A percentile compares a stretch with the other conserved stretches of the same genome.
Conservation (phyloP, 2,329 filamentous ascomycete genomes). For the Fusarium luffae region DNA sequence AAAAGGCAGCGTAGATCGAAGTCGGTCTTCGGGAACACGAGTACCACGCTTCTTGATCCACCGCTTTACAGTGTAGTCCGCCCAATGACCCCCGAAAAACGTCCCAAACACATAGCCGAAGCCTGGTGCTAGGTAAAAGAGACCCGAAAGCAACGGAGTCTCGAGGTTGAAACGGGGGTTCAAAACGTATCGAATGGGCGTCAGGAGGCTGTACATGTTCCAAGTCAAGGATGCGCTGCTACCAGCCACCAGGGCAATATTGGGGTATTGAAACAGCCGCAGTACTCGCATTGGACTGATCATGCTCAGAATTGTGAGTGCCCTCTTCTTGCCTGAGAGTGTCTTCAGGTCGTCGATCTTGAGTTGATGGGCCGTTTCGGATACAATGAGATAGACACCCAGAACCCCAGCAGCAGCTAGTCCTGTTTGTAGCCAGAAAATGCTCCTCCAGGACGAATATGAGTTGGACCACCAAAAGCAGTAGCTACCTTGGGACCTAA, state of each 20-base stretch:
- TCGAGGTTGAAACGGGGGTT: conserved; percentile 78
- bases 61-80: conserved; percentile 72
- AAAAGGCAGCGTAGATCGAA: conserved; percentile 68
- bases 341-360: conserved; percentile 71
- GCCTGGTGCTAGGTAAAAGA: conserved; percentile 81
- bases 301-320: conserved; percentile 67
- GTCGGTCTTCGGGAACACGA: conserved; percentile 75
- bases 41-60: conserved; percentile 69
- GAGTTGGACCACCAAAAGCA: too few relatives aligned
- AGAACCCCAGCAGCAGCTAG: conserved; percentile 69
- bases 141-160: conserved; percentile 72
- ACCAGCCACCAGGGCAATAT: conserved; percentile 69
- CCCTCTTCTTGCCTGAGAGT: conserved; percentile 61
- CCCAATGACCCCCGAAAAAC: conserved; percentile 77
- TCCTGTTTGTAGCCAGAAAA: conserved; percentile 81
- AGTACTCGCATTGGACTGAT: conserved; percentile 74
- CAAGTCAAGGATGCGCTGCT: conserved; percentile 74
- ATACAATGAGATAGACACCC: conserved; percentile 73
- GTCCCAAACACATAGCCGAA: conserved; percentile 76
- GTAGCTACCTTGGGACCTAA: too few relatives aligned
- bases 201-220: conserved; percentile 74
- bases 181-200: conserved; percentile 76
- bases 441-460: conserved; percentile 73
- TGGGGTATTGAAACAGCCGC: conserved; percentile 73
- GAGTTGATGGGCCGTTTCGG: conserved; percentile 77